These are phyloP conservation scores for Globisporangium takayamanum DNA, from an alignment of 352 stramenopile genomes.

Conservation along the genomic window DNA sequence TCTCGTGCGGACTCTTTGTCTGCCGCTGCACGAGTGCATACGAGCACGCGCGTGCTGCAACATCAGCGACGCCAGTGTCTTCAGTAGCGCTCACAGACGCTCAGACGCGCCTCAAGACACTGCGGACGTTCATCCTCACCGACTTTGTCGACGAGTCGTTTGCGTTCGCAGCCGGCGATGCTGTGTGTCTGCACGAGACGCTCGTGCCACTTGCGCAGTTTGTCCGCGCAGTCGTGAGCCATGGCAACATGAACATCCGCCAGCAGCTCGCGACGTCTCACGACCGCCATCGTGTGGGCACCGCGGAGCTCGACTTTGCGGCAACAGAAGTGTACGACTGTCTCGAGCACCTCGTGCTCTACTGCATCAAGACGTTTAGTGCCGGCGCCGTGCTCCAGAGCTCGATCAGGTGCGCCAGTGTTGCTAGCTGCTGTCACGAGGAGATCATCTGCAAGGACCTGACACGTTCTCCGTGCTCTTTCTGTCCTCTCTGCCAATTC, in stretches of 20 bases:
- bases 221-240: conserved; percentile 56
- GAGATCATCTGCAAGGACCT: background rate
- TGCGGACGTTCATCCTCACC: conserved; percentile 55
- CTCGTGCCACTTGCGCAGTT: conserved; percentile 63
- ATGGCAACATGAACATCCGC: conserved; percentile 43
- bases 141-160: conserved; percentile 53
- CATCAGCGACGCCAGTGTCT: background rate
- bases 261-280: background rate
- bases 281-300: background rate
- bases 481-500: conserved; percentile 10
- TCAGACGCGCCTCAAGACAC: conserved; percentile 18
- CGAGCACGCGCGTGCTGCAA: conserved; percentile 32
- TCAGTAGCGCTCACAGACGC: background rate
- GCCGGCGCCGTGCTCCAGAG: conserved; percentile 8
- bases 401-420: conserved; percentile 10
- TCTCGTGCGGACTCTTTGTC: conserved; percentile 63
- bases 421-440: too few relatives aligned
- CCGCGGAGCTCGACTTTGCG: conserved; percentile 22
- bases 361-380: conserved; percentile 13
- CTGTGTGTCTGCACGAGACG: conserved; percentile 42
- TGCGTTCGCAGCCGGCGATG: conserved; percentile 17
- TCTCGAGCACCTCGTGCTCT: conserved; percentile 8
- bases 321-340: conserved; percentile 8
- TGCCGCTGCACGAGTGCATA: conserved; percentile 63
- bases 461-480: conserved; percentile 13